Evolutionary conservation across 768 basidiomycete genomes (phyloP), one percentile per base, ranked within the genome.

Genomic region (Lentinula edodes): DNA sequence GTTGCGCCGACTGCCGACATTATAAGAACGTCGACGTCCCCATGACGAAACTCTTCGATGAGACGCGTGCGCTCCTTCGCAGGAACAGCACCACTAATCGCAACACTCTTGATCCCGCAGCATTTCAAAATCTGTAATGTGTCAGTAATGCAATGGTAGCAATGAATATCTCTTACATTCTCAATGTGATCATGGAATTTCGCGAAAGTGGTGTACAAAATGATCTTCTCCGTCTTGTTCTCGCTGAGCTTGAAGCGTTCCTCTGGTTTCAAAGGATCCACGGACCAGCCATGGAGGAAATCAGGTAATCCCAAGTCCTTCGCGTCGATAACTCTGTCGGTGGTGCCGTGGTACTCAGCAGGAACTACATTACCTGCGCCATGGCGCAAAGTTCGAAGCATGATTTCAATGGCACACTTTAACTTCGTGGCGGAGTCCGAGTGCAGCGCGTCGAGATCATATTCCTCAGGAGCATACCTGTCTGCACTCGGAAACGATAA

Each of bases 151-250:
- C 5, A 20, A 6, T 5, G 16, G 16, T 6, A 15, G 5, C 16
- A 5, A 6, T 6, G 55, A 55, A 41, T n/a, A 48, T 6, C 10
- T 39, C 54, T 18, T 9, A 48, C 54, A 15, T 58, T 32, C 5
- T 6, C 7, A 10, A 62, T 48, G 16, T 12, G 10, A 15, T 16
- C 6, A 23, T 62, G 61, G 46, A 12, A 58, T n/a, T n/a, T 46
- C 5, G 45, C 45, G n/a, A 62, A 57, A 5, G 50, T 28, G 2
- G 61, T 62, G 48, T 51, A 28, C 10, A 62, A 34, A 1, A 62
- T 20, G 46, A 62, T 58, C 32, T 62, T 55, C 10, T 38, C 56
- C n/a, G n/a, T n/a, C n/a, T n/a, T n/a, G n/a, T n/a, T n/a, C n/a
- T n/a, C n/a, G n/a, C n/a, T n/a, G n/a, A n/a, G n/a, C 5, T 48